A percentile compares a stretch with the other conserved stretches of the same genome.
These are phyloP conservation scores for Petrea volubilis DNA, from an alignment of 257 asterid species.

Conservation along the genomic window DNA sequence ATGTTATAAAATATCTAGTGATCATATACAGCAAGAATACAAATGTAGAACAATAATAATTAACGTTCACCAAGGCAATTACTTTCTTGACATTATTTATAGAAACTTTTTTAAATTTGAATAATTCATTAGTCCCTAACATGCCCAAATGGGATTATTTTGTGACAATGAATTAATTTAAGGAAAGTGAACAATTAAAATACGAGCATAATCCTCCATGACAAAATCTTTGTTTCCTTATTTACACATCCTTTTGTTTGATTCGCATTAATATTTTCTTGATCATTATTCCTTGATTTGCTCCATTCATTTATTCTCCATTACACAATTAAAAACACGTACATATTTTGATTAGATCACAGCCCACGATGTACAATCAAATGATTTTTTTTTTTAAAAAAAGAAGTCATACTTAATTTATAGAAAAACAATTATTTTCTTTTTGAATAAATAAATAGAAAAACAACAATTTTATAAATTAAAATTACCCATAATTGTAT, in stretches of 20 bases:
- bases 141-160: neutral
- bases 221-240: neutral
- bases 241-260: neutral
- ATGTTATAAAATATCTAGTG: neutral
- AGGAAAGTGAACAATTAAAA: neutral
- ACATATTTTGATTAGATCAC: no score
- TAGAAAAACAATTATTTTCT: no score
- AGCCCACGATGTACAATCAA: neutral
- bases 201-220: neutral
- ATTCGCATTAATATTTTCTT: neutral
- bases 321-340: neutral
- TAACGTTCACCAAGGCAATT: neutral
- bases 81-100: neutral
- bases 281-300: slow-evolving; percentile 8
- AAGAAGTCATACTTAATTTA: neutral
- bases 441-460: no score
- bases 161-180: neutral
- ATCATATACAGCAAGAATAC: neutral
- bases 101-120: neutral
- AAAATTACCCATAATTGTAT: no score
- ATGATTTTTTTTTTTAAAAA: neutral
- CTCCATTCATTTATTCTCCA: neutral
- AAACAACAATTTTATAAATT: no score
- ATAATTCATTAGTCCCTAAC: neutral
- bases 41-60: neutral